Evolutionary conservation across 2,329 filamentous ascomycete species (phyloP).

Genomic region (Mycosphaerelloides madeirae): DNA sequence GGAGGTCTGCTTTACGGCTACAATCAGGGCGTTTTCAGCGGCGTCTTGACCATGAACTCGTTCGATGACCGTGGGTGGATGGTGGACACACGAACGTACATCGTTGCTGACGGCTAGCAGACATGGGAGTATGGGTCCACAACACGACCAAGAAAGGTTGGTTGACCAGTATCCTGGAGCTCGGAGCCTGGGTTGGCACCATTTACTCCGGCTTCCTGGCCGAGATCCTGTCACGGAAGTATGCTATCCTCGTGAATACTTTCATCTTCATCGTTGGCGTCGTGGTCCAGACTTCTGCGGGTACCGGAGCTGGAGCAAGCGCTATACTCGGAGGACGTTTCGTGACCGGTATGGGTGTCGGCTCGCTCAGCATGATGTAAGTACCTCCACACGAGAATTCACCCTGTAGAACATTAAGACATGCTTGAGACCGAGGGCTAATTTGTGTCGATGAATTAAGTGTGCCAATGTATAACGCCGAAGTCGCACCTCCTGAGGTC

Average conservation of each 20-base stretch:
- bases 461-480: slow-evolving; percentile 43
- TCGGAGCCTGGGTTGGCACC: slow-evolving; percentile 72
- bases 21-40: slow-evolving; percentile 72
- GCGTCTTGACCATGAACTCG: slow-evolving; percentile 53
- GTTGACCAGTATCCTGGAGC: slow-evolving; percentile 62
- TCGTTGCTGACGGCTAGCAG: slow-evolving; percentile 19
- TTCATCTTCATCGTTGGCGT: slow-evolving; percentile 66
- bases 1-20: slow-evolving; percentile 60
- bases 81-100: background rate
- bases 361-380: slow-evolving; percentile 65
- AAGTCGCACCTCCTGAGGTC: slow-evolving; percentile 57
- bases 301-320: slow-evolving; percentile 49
- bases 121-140: slow-evolving; percentile 39
- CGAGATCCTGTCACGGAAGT: slow-evolving; percentile 60
- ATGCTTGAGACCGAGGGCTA: too few species aligned
- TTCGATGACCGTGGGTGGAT: slow-evolving; percentile 38
- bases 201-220: slow-evolving; percentile 67
- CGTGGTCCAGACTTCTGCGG: slow-evolving; percentile 61
- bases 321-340: slow-evolving; percentile 68
- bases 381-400: too few species aligned
- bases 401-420: too few species aligned
- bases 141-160: slow-evolving; percentile 42
- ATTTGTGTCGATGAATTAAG: too few species aligned
- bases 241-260: slow-evolving; percentile 62
- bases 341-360: slow-evolving; percentile 64